Evolutionary conservation across 2,329 filamentous ascomycete genomes (phyloP).

Genomic region (Colletotrichum aenigma): DNA sequence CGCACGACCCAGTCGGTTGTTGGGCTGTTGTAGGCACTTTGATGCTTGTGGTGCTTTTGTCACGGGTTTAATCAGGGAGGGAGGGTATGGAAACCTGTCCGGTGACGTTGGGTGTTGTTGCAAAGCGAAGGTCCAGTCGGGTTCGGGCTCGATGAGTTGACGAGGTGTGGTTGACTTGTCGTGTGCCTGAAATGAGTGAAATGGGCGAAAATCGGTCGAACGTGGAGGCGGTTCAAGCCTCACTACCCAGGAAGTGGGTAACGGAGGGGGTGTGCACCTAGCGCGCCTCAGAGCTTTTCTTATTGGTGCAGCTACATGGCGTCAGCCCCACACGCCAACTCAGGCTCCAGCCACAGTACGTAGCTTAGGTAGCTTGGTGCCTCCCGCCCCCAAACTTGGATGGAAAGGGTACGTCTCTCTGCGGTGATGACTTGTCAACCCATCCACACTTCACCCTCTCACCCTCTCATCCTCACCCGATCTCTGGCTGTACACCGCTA

Average conservation of each 20-base stretch:
- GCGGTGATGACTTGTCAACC: constrained; percentile 16
- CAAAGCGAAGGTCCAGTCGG: not conserved
- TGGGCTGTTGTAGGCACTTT: not conserved
- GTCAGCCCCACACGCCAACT: not conserved
- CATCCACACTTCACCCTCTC: not conserved
- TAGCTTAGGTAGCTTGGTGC: not conserved
- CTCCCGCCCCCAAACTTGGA: not conserved
- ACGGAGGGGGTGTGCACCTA: constrained; percentile 14
- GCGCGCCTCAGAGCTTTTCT: not conserved
- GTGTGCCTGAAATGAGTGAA: not conserved
- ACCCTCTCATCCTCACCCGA: not conserved
- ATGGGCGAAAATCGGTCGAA: constrained; percentile 8
- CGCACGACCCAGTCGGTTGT: constrained; percentile 14
- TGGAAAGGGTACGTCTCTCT: not conserved
- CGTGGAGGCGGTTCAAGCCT: constrained; percentile 13
- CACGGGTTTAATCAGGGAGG: not conserved
- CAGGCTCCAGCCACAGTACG: constrained; percentile 6
- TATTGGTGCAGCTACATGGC: not conserved
- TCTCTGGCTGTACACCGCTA: constrained; percentile 8
- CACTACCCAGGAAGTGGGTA: constrained; percentile 15
- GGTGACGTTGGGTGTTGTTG: not conserved
- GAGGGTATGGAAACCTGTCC: not conserved
- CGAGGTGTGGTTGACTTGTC: constrained; percentile 4
- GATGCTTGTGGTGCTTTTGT: not conserved
- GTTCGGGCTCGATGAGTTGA: not conserved